phyloP scores from a whole-genome alignment of 2,329 filamentous ascomycete species.

The Coniosporium tulheliwenetii region DNA sequence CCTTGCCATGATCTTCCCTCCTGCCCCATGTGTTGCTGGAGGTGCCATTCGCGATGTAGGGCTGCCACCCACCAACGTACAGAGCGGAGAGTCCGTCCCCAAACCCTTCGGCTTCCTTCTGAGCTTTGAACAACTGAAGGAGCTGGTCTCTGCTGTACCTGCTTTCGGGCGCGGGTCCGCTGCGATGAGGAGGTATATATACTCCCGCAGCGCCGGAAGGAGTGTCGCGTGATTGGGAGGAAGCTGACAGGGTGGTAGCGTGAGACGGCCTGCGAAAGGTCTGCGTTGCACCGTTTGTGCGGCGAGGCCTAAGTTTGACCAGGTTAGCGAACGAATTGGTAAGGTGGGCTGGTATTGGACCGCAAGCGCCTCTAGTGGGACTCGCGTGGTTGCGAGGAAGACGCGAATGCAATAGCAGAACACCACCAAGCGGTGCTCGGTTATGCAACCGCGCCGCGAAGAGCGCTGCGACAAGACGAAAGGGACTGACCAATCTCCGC shows the following conservation, averaged over 20 bases:
- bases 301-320: conserved; percentile 24
- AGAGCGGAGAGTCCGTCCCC: conserved; percentile 49
- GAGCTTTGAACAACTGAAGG: conserved; percentile 52
- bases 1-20: conserved; percentile 51
- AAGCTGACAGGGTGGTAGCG: conserved; percentile 35
- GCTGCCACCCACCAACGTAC: conserved; percentile 66
- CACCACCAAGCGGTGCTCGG: no score
- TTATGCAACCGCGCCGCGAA: no score
- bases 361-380: no score
- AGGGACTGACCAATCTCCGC: conserved; percentile 29
- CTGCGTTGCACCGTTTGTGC: conserved; percentile 50
- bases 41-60: conserved; percentile 50
- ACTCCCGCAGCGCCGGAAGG: conserved; percentile 27
- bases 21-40: conserved; percentile 56
- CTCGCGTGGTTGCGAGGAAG: no score
- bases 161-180: conserved; percentile 36
- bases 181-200: conserved; percentile 50
- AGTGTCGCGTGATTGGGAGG: conserved; percentile 12
- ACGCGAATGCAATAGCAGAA: no score
- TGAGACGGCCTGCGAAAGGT: conserved; percentile 50
- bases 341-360: no score
- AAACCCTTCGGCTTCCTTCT: conserved; percentile 36
- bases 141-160: conserved; percentile 71
- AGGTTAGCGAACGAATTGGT: no score
- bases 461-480: not conserved